Percentiles rank a stretch among this genome's conserved stretches.
Evolutionary conservation across 169 alveolate genomes (phyloP).

Genomic region (Cryptosporidium xiaoi): DNA sequence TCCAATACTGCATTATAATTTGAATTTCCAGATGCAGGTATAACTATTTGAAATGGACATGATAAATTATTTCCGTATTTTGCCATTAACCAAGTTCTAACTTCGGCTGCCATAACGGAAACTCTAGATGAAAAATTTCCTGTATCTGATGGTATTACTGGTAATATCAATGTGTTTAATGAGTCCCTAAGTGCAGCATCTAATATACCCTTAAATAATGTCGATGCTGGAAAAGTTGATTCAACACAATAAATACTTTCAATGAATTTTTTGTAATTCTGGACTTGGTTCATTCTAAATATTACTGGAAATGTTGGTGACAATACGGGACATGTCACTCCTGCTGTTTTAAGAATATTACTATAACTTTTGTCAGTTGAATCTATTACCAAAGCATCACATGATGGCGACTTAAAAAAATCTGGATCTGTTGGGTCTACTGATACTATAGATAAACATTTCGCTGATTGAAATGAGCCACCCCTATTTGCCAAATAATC

Average conservation of each 20-base stretch:
- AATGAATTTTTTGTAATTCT: too few species aligned
- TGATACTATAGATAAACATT: constrained; percentile 20
- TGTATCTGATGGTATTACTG: constrained; percentile 1
- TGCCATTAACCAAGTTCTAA: constrained; percentile 32
- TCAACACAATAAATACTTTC: constrained; percentile 48
- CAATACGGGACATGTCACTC: constrained; percentile 30
- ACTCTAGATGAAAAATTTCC: constrained; percentile 8
- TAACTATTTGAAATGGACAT: constrained; percentile 44
- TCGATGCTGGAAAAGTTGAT: not conserved
- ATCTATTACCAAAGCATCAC: constrained; percentile 63
- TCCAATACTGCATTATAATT: constrained; percentile 1
- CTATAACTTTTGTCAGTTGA: not conserved
- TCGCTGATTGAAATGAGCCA: constrained; percentile 38
- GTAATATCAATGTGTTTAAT: not conserved
- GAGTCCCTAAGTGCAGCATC: not conserved
- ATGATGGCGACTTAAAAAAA: not conserved
- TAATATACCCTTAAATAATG: constrained; percentile 25
- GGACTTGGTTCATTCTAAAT: not conserved
- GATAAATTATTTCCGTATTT: constrained; percentile 14
- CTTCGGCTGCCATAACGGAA: constrained; percentile 9
- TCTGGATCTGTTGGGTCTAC: not conserved
- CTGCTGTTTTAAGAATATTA: constrained; percentile 1
- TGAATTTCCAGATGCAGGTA: not conserved
- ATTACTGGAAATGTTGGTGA: not conserved
- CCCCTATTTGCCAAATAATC: constrained; percentile 14